Base-by-base conservation (phyloP, 2,329 filamentous ascomycete species). In the Colletotrichum liriopes region DNA sequence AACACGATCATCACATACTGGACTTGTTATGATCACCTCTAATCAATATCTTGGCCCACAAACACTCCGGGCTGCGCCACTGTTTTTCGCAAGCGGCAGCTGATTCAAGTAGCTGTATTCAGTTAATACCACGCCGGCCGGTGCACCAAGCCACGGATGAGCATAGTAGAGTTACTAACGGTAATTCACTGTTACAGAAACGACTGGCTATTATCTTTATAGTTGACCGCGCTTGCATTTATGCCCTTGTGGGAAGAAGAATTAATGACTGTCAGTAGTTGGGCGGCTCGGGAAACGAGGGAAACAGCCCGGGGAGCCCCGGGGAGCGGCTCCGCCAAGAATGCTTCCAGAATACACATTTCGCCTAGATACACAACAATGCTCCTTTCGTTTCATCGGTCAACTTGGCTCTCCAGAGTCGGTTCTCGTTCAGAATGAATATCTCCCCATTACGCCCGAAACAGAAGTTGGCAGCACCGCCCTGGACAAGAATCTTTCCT, bases 371-470 rank as follows among this genome's bases (percentile, higher is more conserved):
- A 49, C 59, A 69, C 8, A 72, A 3, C 5, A 80, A 67, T 6
- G 78, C 79, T 1, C 79, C 79, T 37, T 76, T 80, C 0, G 79
- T 79, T 2, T 74, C 62, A 1, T 67, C 59, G 0, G 73, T 78
- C 58, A 84, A 45, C 73, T 82, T 80, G 3, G 83, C 79, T 52
- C 80, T 79, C 81, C 82, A 86, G 6, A 87, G 67, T 49, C 78
- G 80, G 35, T 82, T 77, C 79, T 88, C 86, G 54, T 87, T 87
- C 18, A 88, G 77, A 12, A 87, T 77, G 47, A 87, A 86, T 32
- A 88, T 73, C 71, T 84, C 80, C 0, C 84, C 83, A 8, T 82
- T 75, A 11, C 76, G 78, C 0, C 85, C 85, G 68, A 88, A 88
- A 49, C 82, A 86, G 67, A 88, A 88, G 70, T 87, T 87, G 0